Evolutionary conservation across 2,329 filamentous ascomycete species (phyloP).

Genomic region (Cadophora luteo-olivacea): DNA sequence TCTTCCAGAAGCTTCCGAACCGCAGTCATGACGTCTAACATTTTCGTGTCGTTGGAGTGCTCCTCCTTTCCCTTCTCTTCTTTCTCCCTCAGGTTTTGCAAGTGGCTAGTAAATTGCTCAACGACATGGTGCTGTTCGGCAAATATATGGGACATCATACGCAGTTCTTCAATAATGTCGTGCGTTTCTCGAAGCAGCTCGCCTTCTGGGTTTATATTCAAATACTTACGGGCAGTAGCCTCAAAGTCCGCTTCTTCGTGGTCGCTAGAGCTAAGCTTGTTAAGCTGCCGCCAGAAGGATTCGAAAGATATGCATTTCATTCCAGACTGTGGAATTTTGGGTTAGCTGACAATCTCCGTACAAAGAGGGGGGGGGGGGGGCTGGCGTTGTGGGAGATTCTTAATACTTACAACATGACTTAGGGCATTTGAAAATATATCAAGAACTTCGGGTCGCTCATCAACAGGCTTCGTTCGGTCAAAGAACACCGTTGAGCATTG

Average conservation of each 20-base stretch:
- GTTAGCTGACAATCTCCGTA: neutral
- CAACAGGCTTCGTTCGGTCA: conserved; percentile 44
- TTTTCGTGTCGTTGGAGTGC: conserved; percentile 11
- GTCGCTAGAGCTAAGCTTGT: conserved; percentile 38
- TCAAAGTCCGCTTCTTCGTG: conserved; percentile 17
- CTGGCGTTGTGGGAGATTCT: neutral
- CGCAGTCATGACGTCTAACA: conserved; percentile 17
- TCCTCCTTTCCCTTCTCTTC: conserved; percentile 15
- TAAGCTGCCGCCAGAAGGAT: conserved; percentile 44
- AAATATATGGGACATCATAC: conserved; percentile 51
- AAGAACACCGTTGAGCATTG: conserved; percentile 50
- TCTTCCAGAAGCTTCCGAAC: conserved; percentile 17
- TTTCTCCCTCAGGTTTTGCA: conserved; percentile 20
- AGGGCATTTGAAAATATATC: conserved; percentile 53
- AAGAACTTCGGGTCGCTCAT: conserved; percentile 48
- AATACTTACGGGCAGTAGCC: conserved; percentile 23
- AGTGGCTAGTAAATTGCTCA: conserved; percentile 24
- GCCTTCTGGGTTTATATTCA: conserved; percentile 52
- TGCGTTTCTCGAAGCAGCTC: conserved; percentile 51
- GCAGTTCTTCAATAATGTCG: conserved; percentile 53
- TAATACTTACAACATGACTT: conserved; percentile 47
- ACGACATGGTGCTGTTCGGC: conserved; percentile 17
- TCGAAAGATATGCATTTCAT: conserved; percentile 50
- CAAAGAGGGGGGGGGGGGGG: too few species aligned
- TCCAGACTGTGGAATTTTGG: conserved; percentile 41